Evolutionary conservation across 2,329 filamentous ascomycete genomes (phyloP).

Genomic region (Podosphaera fusca): DNA sequence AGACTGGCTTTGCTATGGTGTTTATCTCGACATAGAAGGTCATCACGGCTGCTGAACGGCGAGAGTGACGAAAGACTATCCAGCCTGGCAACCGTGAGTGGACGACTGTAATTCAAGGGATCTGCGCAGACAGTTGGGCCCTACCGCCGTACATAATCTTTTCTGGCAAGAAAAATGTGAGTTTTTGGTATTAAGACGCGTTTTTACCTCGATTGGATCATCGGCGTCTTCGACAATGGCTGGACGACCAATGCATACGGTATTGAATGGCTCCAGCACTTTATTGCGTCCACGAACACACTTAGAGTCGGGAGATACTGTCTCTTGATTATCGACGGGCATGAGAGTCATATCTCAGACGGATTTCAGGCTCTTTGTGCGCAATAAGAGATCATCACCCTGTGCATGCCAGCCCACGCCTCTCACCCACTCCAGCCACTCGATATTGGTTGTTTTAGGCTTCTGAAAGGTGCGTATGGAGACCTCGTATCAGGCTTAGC

Average conservation of each 20-base stretch:
- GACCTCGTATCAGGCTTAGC: too few relatives aligned
- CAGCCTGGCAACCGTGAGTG: constrained; percentile 12
- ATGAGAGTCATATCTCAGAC: too few relatives aligned
- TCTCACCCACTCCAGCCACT: too few relatives aligned
- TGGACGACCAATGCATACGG: constrained; percentile 16
- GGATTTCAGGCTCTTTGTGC: too few relatives aligned
- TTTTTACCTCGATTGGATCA: constrained; percentile 9
- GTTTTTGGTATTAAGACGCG: constrained; percentile 6
- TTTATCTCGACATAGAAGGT: constrained; percentile 7
- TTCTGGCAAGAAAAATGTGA: constrained; percentile 4
- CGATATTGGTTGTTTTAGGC: too few relatives aligned
- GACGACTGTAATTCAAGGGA: constrained; percentile 10
- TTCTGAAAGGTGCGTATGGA: too few relatives aligned
- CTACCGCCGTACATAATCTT: constrained; percentile 13
- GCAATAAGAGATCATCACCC: too few relatives aligned
- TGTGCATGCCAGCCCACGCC: too few relatives aligned
- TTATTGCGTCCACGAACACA: neutral
- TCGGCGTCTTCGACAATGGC: constrained; percentile 12
- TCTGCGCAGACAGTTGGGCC: constrained; percentile 9
- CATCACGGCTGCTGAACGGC: constrained; percentile 6
- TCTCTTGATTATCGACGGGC: too few relatives aligned
- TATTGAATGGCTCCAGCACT: constrained; percentile 7
- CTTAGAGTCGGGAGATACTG: too few relatives aligned
- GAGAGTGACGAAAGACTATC: constrained; percentile 5
- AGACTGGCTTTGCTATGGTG: constrained; percentile 6